phyloP scores from a whole-genome alignment of 1,284 basidiomycete species.

The Mycocalia duriaeana region DNA sequence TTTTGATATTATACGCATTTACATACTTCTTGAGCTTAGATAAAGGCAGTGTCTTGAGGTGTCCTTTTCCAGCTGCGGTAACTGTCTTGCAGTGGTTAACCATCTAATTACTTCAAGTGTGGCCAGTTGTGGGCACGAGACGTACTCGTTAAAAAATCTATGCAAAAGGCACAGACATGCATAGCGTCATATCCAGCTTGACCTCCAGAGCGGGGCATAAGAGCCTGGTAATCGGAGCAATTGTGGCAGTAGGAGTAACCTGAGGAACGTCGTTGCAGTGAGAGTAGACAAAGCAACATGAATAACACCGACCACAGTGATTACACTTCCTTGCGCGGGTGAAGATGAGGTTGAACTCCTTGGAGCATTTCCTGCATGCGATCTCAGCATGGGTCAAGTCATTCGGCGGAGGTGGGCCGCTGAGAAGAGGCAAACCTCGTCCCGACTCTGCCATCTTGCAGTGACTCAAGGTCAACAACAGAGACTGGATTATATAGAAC shows the following conservation, averaged over 20 bases:
- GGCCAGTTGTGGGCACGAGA: constrained; percentile 19
- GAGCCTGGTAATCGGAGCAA: constrained; percentile 69
- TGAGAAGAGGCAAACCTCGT: constrained; percentile 64
- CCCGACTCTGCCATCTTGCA: constrained; percentile 23
- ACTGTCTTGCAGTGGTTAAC: constrained; percentile 35
- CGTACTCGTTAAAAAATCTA: constrained; percentile 64
- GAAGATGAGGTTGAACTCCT: constrained; percentile 68
- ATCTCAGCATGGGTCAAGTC: constrained; percentile 33
- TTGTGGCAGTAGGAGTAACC: constrained; percentile 68
- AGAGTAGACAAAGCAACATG: constrained; percentile 5
- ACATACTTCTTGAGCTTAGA: constrained; percentile 64
- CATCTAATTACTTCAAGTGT: constrained; percentile 1
- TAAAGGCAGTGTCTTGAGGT: constrained; percentile 51
- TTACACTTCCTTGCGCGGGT: constrained; percentile 61
- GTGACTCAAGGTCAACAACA: too few relatives aligned
- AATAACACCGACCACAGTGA: constrained; percentile 56
- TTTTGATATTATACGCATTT: constrained; percentile 60
- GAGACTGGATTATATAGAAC: background rate
- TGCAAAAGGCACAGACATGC: constrained; percentile 67
- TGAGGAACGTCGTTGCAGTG: constrained; percentile 23
- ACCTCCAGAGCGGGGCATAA: constrained; percentile 55
- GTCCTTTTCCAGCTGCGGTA: constrained; percentile 55
- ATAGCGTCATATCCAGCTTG: constrained; percentile 56
- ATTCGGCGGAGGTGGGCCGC: constrained; percentile 51
- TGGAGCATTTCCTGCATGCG: constrained; percentile 67